Percentiles rank a stretch among this genome's conserved stretches.
Conservation (phyloP, 2,329 filamentous ascomycete species). For the Escovopsis sp. region DNA sequence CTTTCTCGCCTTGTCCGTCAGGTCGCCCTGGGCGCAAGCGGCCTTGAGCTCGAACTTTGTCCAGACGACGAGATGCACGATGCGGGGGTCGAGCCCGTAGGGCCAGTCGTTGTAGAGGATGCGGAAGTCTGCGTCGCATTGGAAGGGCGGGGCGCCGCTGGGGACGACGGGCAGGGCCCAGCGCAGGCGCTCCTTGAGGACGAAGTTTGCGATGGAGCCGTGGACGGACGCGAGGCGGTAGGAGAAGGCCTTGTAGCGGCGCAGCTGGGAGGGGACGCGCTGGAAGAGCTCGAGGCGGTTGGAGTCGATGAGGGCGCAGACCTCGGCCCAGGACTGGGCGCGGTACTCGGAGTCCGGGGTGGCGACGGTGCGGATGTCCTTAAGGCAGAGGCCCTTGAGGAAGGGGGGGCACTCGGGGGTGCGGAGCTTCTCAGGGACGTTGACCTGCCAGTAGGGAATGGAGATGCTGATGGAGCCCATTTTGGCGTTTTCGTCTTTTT, state of each 20-base stretch:
- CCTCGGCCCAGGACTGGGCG: constrained; percentile 53
- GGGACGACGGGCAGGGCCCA: constrained; percentile 42
- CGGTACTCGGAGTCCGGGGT: constrained; percentile 54
- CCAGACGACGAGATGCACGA: constrained; percentile 84
- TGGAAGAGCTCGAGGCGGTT: constrained; percentile 67
- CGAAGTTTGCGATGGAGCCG: constrained; percentile 66
- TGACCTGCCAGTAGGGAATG: constrained; percentile 68
- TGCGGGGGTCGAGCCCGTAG: constrained; percentile 64
- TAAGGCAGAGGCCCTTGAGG: constrained; percentile 45
- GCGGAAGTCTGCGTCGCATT: constrained; percentile 44
- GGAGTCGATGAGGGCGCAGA: constrained; percentile 42
- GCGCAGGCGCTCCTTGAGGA: constrained; percentile 52
- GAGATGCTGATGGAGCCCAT: constrained; percentile 23
- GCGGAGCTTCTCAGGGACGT: constrained; percentile 49
- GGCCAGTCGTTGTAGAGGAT: constrained; percentile 89
- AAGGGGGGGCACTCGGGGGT: constrained; percentile 57
- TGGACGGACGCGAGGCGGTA: constrained; percentile 48
- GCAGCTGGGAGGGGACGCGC: constrained; percentile 59
- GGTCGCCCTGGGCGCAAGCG: constrained; percentile 47
- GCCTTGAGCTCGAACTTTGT: constrained; percentile 73
- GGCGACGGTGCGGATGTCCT: constrained; percentile 55
- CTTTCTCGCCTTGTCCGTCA: constrained; percentile 47
- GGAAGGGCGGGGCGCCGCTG: constrained; percentile 23
- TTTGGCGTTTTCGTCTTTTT: no score
- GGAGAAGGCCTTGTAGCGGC: constrained; percentile 61